Conservation (phyloP, 139 green algal genomes). For the Limnomonas spitsbergensis region DNA sequence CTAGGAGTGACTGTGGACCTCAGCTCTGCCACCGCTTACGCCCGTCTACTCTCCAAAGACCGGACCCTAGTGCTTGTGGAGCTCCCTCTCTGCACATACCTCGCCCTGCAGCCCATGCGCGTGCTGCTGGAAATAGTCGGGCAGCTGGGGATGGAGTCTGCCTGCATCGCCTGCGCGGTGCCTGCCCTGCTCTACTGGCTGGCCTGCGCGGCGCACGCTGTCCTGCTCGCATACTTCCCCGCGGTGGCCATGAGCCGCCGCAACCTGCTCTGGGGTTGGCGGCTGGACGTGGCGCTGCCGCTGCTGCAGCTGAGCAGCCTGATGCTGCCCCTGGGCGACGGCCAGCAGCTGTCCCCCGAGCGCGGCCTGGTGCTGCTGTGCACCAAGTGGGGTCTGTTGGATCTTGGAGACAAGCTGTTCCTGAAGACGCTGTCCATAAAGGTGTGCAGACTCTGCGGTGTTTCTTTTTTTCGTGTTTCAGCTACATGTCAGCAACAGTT, state of each 20-base stretch:
- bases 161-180: background rate
- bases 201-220: background rate
- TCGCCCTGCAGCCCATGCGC: background rate
- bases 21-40: too few relatives aligned
- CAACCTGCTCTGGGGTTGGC: background rate
- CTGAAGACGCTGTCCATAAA: background rate
- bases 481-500: too few relatives aligned
- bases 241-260: background rate
- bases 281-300: background rate
- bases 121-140: too few relatives aligned
- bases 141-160: too few relatives aligned
- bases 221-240: background rate
- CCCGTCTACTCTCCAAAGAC: background rate
- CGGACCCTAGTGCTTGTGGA: background rate
- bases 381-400: background rate
- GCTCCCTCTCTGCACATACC: background rate
- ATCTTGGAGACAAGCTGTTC: constrained; percentile 1
- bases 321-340: background rate
- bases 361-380: background rate
- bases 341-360: background rate
- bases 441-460: too few relatives aligned
- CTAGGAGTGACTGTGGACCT: too few relatives aligned
- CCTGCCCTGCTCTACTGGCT: background rate
- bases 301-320: background rate
- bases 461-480: too few relatives aligned